Evolutionary conservation across 768 basidiomycete species (phyloP).

Genomic region (Neoboletus subvelutipes): DNA sequence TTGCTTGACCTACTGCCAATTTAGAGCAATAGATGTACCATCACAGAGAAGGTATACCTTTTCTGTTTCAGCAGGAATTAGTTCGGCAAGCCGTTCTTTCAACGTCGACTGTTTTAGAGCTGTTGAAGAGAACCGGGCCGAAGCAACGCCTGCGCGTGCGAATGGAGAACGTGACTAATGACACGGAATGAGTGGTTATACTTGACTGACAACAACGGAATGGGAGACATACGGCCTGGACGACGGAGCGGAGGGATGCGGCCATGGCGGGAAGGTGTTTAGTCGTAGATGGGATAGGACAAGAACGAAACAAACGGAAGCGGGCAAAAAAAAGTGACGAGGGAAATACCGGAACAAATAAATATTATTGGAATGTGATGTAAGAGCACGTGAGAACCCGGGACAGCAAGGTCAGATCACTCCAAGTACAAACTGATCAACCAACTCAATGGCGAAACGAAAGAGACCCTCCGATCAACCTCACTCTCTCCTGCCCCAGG

Average conservation of each 20-base stretch:
- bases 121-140: conserved; percentile 64
- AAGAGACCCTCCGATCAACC: conserved; percentile 18
- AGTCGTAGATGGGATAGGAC: neutral
- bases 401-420: neutral
- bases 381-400: conserved; percentile 13
- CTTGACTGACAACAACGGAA: conserved; percentile 5
- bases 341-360: conserved; percentile 27
- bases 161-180: conserved; percentile 49
- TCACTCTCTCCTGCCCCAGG: conserved; percentile 48
- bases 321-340: conserved; percentile 12
- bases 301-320: neutral
- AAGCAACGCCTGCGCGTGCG: conserved; percentile 44
- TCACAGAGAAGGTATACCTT: conserved; percentile 23
- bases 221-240: conserved; percentile 35
- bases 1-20: conserved; percentile 62
- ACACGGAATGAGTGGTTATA: neutral
- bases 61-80: conserved; percentile 80
- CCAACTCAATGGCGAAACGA: conserved; percentile 25
- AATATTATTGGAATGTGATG: neutral
- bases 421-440: no score
- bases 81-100: conserved; percentile 90
- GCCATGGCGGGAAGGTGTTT: conserved; percentile 39
- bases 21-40: conserved; percentile 5
- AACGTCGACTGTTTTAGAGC: conserved; percentile 68
- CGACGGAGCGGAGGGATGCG: conserved; percentile 37